Conservation (phyloP, 2,329 filamentous ascomycete genomes). For the Clarireedia paspali region DNA sequence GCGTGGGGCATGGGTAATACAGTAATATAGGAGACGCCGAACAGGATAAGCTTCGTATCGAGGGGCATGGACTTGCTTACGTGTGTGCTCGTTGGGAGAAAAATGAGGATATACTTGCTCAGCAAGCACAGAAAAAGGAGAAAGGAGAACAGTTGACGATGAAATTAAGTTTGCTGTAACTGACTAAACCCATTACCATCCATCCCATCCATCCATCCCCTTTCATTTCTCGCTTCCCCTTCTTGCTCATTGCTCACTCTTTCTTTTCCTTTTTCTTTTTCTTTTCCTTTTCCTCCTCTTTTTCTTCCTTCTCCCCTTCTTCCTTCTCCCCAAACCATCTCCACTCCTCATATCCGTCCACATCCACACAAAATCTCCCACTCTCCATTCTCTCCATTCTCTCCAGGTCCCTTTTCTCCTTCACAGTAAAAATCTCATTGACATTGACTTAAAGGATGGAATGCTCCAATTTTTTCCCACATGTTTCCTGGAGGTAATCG, state of each 20-base stretch:
- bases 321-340: not conserved
- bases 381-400: not conserved
- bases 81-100: too few relatives aligned
- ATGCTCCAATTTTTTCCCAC: not conserved
- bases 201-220: not conserved
- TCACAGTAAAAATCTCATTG: not conserved
- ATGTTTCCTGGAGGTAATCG: not conserved
- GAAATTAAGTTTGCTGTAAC: too few relatives aligned
- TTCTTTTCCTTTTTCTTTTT: not conserved
- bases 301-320: not conserved
- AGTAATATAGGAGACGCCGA: too few relatives aligned
- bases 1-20: too few relatives aligned
- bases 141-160: too few relatives aligned
- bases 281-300: not conserved
- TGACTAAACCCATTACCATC: too few relatives aligned
- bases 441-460: too few relatives aligned
- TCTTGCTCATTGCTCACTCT: not conserved
- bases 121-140: too few relatives aligned
- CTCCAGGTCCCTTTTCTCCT: conserved; percentile 1
- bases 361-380: not conserved
- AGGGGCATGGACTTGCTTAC: too few relatives aligned
- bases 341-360: not conserved
- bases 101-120: too few relatives aligned
- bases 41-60: too few relatives aligned
- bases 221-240: not conserved